Evolutionary conservation across 176 grass and related monocot genomes (phyloP).

Genomic region (Eleusine coracana): DNA sequence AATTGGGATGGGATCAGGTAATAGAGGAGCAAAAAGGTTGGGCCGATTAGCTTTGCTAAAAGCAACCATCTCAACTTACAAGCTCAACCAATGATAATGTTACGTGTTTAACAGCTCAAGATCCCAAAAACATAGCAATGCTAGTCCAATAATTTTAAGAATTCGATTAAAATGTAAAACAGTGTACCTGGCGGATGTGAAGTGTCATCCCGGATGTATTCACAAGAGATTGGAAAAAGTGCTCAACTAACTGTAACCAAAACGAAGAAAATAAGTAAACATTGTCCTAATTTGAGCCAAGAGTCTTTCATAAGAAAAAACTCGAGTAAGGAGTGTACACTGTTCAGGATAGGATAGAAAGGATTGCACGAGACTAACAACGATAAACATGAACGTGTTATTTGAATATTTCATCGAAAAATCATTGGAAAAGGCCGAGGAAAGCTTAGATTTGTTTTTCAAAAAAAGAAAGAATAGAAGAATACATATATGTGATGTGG

Average conservation of each 20-base stretch:
- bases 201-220: constrained; percentile 99
- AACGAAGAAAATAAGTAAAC: constrained; percentile 21
- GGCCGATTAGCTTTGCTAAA: not conserved
- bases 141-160: not conserved
- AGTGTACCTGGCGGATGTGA: constrained; percentile 87
- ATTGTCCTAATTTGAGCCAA: not conserved
- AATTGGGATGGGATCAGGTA: not conserved
- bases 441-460: not conserved
- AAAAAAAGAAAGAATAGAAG: not conserved
- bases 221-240: constrained; percentile 89
- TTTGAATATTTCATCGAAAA: not conserved
- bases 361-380: too few relatives aligned
- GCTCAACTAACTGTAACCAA: constrained; percentile 80
- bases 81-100: not conserved
- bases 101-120: not conserved
- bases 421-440: not conserved
- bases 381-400: not conserved
- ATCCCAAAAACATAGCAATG: not conserved
- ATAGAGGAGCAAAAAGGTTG: not conserved
- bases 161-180: not conserved
- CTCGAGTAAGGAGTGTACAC: not conserved
- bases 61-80: not conserved
- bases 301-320: not conserved
- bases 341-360: not conserved
- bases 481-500: not conserved